Percentiles rank a stretch among this genome's conserved stretches.
These are phyloP conservation scores for Barnettozyma californica DNA, from an alignment of 805 yeast species.

Conservation along the genomic window DNA sequence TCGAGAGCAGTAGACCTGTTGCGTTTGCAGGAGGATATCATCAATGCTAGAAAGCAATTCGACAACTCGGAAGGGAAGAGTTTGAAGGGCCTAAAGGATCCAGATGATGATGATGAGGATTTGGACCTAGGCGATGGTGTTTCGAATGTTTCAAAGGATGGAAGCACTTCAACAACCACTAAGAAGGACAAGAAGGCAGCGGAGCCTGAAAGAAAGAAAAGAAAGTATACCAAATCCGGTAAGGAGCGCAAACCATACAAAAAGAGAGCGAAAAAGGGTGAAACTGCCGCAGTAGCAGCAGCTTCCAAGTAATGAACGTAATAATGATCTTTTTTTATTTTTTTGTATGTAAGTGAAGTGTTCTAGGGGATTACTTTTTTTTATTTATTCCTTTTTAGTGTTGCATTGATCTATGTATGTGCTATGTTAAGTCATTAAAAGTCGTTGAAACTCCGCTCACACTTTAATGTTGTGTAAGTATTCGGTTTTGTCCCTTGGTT, in stretches of 20 bases:
- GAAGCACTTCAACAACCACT: slow-evolving; percentile 16
- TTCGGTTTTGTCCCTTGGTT: slow-evolving; percentile 20
- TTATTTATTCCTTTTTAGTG: neutral
- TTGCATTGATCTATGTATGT: neutral
- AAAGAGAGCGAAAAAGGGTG: slow-evolving; percentile 26
- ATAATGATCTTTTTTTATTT: neutral
- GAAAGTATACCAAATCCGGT: slow-evolving; percentile 28
- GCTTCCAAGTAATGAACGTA: neutral
- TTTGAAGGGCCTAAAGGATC: slow-evolving; percentile 24
- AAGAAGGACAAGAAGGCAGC: slow-evolving; percentile 10
- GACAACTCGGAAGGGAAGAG: slow-evolving; percentile 53
- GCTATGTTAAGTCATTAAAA: neutral
- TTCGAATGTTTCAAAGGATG: slow-evolving; percentile 13
- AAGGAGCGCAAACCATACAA: slow-evolving; percentile 30
- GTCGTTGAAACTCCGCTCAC: neutral
- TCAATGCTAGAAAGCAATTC: slow-evolving; percentile 62
- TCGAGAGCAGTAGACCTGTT: slow-evolving; percentile 67
- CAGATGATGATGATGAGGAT: slow-evolving; percentile 27
- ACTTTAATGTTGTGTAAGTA: slow-evolving; percentile 18
- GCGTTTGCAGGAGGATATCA: slow-evolving; percentile 52
- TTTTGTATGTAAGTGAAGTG: too few relatives aligned
- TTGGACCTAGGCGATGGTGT: slow-evolving; percentile 18
- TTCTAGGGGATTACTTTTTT: too few relatives aligned
- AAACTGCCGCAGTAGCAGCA: slow-evolving; percentile 3
- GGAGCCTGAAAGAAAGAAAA: slow-evolving; percentile 23